A percentile compares a stretch with the other conserved stretches of the same genome.
Evolutionary conservation across 192 early-diverging fungal genomes (phyloP).

Genomic region (Coemansia sp.): DNA sequence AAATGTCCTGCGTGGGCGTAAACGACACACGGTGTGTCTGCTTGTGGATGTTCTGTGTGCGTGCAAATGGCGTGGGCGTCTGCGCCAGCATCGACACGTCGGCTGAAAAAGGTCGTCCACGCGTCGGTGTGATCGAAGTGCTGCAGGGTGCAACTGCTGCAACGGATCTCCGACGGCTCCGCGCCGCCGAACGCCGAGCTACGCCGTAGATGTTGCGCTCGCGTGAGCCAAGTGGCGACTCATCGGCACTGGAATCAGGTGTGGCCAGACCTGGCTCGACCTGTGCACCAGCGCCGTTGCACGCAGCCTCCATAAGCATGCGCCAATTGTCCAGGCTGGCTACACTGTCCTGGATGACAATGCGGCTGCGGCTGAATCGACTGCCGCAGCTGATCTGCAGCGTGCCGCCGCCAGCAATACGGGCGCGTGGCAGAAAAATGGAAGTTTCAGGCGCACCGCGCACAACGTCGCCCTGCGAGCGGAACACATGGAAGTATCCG

Average conservation of each 20-base stretch:
- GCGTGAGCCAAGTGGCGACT: slow-evolving; percentile 2
- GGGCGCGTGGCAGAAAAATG: slow-evolving; percentile 41
- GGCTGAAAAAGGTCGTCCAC: slow-evolving; percentile 42
- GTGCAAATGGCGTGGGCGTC: slow-evolving; percentile 23
- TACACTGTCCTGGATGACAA: slow-evolving; percentile 39
- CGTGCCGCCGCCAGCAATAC: slow-evolving; percentile 13
- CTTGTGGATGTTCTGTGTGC: slow-evolving; percentile 16
- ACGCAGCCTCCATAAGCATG: slow-evolving; percentile 33
- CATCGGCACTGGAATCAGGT: slow-evolving; percentile 39
- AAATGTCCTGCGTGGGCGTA: slow-evolving; percentile 35
- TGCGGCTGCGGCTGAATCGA: slow-evolving; percentile 40
- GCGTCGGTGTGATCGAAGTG: slow-evolving; percentile 18
- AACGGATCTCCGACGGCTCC: slow-evolving; percentile 4
- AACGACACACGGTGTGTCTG: slow-evolving; percentile 4
- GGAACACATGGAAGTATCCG: slow-evolving; percentile 51
- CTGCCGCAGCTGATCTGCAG: slow-evolving; percentile 44
- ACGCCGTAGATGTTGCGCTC: slow-evolving; percentile 3
- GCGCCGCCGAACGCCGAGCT: background rate
- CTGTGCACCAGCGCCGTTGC: background rate
- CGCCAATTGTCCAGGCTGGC: slow-evolving; percentile 40
- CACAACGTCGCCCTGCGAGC: slow-evolving; percentile 52
- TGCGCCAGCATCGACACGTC: slow-evolving; percentile 42
- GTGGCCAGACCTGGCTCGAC: slow-evolving; percentile 24
- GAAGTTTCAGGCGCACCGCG: slow-evolving; percentile 47
- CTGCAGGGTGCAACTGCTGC: background rate